Evolutionary conservation across 169 alveolate genomes (phyloP).

Genomic region (Perkinsus chesapeaki): DNA sequence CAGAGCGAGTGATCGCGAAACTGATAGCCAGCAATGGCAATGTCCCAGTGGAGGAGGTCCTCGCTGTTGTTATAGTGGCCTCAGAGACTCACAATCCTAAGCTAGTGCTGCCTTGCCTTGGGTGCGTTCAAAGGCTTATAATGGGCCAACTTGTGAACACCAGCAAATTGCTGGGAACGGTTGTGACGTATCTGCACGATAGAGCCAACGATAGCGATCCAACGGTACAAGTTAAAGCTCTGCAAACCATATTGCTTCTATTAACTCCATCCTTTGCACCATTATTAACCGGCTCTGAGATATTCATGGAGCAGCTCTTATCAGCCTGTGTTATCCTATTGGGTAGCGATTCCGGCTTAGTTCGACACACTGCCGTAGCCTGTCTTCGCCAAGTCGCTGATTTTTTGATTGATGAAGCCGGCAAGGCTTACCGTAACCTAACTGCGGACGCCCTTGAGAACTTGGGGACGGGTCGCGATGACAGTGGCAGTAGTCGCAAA

Average conservation of each 20-base stretch:
- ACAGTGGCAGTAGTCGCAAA: not conserved
- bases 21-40: not conserved
- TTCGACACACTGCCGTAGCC: not conserved
- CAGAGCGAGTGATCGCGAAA: not conserved
- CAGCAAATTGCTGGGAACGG: not conserved
- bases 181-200: not conserved
- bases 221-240: not conserved
- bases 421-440: not conserved
- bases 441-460: not conserved
- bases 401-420: not conserved
- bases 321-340: not conserved
- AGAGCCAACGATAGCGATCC: not conserved
- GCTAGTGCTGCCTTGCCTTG: not conserved
- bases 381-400: not conserved
- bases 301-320: not conserved
- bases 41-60: not conserved
- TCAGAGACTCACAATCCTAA: not conserved
- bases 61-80: not conserved
- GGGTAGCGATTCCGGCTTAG: not conserved
- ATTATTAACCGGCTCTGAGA: not conserved
- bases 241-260: not conserved
- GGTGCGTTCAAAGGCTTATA: not conserved
- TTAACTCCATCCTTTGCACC: not conserved
- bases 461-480: not conserved
- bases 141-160: not conserved